Evolutionary conservation across 73 alveolate species (phyloP).

Genomic region (Halteria grandinella): DNA sequence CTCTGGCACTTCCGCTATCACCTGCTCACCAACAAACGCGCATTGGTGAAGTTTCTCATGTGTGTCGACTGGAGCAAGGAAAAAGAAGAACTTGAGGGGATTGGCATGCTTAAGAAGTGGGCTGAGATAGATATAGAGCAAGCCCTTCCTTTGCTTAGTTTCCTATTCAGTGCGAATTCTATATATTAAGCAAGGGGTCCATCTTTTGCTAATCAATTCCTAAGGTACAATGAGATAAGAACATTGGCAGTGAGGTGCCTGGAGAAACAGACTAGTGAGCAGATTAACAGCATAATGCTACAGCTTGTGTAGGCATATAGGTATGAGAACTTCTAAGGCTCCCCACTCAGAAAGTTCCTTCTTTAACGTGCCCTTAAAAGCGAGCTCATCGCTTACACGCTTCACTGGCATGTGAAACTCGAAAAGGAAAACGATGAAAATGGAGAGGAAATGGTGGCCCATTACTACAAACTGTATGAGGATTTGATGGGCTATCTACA

Average conservation of each 20-base stretch:
- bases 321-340: slow-evolving; percentile 87
- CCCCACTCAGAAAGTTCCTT: slow-evolving; percentile 82
- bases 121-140: slow-evolving; percentile 90
- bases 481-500: slow-evolving; percentile 64
- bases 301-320: slow-evolving; percentile 96
- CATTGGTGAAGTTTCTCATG: slow-evolving; percentile 87
- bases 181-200: slow-evolving; percentile 60
- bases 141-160: slow-evolving; percentile 91
- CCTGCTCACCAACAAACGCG: slow-evolving; percentile 84
- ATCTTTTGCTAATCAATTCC: slow-evolving; percentile 54
- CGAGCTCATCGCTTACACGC: slow-evolving; percentile 87
- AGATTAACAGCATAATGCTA: slow-evolving; percentile 86
- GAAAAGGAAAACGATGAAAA: slow-evolving; percentile 80
- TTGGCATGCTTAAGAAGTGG: slow-evolving; percentile 89
- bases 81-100: slow-evolving; percentile 91
- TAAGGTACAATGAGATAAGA: slow-evolving; percentile 78
- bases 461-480: slow-evolving; percentile 62
- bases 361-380: slow-evolving; percentile 78
- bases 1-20: slow-evolving; percentile 93
- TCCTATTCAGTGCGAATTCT: slow-evolving; percentile 77
- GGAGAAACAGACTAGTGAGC: slow-evolving; percentile 68
- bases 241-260: slow-evolving; percentile 87
- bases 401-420: slow-evolving; percentile 92
- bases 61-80: slow-evolving; percentile 95
- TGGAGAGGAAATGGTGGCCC: slow-evolving; percentile 60